Conservation (phyloP, 306 rosid genomes). For the Boehmeria nivea region DNA sequence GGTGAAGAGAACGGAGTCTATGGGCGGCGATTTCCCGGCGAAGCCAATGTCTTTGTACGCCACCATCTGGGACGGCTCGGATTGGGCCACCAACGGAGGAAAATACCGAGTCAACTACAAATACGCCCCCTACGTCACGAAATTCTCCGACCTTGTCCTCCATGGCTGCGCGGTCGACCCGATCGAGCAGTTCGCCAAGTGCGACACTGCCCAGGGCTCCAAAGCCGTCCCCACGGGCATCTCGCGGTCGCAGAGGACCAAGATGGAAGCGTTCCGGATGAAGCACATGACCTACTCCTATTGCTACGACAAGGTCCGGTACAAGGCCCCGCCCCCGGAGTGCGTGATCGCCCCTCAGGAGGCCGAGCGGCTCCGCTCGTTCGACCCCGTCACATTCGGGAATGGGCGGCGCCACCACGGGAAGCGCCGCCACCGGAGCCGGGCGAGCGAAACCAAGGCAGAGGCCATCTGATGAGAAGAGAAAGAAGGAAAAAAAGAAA, state of each 20-base stretch:
- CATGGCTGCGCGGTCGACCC: constrained; percentile 94
- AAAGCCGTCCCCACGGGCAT: constrained; percentile 43
- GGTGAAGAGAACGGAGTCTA: constrained; percentile 56
- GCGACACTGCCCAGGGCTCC: constrained; percentile 38
- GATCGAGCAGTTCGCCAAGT: constrained; percentile 43
- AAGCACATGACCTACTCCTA: constrained; percentile 93
- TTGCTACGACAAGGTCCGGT: constrained; percentile 66
- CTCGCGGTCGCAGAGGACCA: constrained; percentile 36
- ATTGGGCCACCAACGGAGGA: constrained; percentile 98
- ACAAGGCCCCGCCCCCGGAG: constrained; percentile 64
- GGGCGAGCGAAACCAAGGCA: constrained; percentile 16
- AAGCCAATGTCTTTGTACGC: constrained; percentile 94
- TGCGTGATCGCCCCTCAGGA: constrained; percentile 63
- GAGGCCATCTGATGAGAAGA: constrained; percentile 35
- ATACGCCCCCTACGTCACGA: constrained; percentile 72
- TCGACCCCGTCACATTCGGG: constrained; percentile 76
- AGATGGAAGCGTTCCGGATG: constrained; percentile 63
- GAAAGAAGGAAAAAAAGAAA: too few relatives aligned
- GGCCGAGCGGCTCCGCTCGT: constrained; percentile 58
- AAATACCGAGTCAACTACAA: constrained; percentile 86
- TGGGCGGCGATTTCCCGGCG: constrained; percentile 92
- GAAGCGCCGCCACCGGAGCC: constrained; percentile 44
- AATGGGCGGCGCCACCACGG: constrained; percentile 56
- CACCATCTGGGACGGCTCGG: constrained; percentile 96
- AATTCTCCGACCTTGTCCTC: constrained; percentile 68